Conservation (phyloP, 2,329 filamentous ascomycete species). For the Monosporascus sp. region DNA sequence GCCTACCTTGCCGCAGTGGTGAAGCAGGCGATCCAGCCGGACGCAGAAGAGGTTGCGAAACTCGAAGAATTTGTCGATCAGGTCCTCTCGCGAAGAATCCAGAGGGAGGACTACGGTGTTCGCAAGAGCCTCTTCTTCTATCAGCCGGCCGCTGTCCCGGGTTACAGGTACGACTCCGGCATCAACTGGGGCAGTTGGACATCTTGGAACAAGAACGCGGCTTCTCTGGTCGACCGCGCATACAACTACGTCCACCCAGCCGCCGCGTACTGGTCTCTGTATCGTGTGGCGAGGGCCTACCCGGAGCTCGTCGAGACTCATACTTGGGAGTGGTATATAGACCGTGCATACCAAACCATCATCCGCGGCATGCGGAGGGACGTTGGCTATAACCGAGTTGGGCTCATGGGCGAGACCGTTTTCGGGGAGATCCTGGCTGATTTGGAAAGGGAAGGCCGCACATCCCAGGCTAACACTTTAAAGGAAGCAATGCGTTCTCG, state of each 20-base stretch:
- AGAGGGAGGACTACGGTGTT: conserved; percentile 41
- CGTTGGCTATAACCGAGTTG: conserved; percentile 38
- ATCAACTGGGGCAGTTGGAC: conserved; percentile 46
- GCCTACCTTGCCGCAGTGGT: conserved; percentile 49
- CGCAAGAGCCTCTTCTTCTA: conserved; percentile 54
- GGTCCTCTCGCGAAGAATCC: conserved; percentile 45
- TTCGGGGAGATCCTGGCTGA: conserved; percentile 48
- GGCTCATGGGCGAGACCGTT: conserved; percentile 56
- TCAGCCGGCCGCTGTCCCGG: conserved; percentile 35
- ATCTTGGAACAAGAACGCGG: conserved; percentile 42
- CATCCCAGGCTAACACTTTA: conserved; percentile 31
- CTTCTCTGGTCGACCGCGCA: conserved; percentile 43
- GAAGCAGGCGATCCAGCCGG: conserved; percentile 48
- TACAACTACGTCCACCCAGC: conserved; percentile 56
- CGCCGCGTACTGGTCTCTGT: conserved; percentile 52
- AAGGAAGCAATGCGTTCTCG: conserved; percentile 42
- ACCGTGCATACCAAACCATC: conserved; percentile 47
- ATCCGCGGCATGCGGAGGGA: conserved; percentile 32
- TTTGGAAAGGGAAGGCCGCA: conserved; percentile 40
- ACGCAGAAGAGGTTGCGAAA: conserved; percentile 41
- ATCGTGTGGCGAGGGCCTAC: conserved; percentile 46
- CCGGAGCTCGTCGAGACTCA: conserved; percentile 35
- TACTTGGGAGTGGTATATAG: conserved; percentile 49
- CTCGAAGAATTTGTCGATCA: conserved; percentile 49
- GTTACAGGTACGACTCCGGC: conserved; percentile 36